Base-by-base conservation (phyloP, 2,329 filamentous ascomycete species). In the Fusarium sp. region DNA sequence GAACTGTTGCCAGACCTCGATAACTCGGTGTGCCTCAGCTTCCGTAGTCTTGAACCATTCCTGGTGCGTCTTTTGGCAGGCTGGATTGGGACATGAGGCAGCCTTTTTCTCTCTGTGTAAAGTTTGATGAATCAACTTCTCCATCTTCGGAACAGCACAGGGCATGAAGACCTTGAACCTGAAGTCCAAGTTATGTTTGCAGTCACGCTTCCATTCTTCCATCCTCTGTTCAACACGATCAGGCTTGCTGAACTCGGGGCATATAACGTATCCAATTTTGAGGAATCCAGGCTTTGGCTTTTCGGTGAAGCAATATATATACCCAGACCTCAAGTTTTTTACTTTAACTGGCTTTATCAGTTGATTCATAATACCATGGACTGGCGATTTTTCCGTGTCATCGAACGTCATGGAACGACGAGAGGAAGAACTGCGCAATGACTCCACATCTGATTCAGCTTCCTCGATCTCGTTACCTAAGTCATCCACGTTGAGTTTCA, bases 1-100 rank as follows among this genome's bases (percentile, higher is more conserved):
- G 41, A 66, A 70, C 42, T 41, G 22, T 29, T 39, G 1, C 70
- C 70, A 72, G 7, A 31, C 20, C 6, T 47, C 0, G 9, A 58
- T 31, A 31, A 69, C 38, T n/a, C 3, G 7, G 13, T 3, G 3
- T 47, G 70, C 65, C 14, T 72, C 29, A 1, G 12, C 0, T 15
- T 49, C 44, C 11, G 39, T 38, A 39, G 62, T 54, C 20, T 45
- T 11, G 46, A 72, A 70, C 70, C 70, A 72, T 36, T 72, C 69
- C 12, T 2, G 14, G 25, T 72, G 70, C 11, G 1, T 22, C 14
- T 0, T 33, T 2, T 2, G 2, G 29, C 38, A 64, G 29, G 14
- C 17, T 18, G 0, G 3, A 7, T 10, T 12, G 12, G 45, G 64
- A 15, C 69, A 72, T 27, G 2, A 2, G n/a, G 44, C 42, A 1